Evolutionary conservation across 371 early-diverging fungal genomes (phyloP).

Genomic region (Sporodiniella umbellata): DNA sequence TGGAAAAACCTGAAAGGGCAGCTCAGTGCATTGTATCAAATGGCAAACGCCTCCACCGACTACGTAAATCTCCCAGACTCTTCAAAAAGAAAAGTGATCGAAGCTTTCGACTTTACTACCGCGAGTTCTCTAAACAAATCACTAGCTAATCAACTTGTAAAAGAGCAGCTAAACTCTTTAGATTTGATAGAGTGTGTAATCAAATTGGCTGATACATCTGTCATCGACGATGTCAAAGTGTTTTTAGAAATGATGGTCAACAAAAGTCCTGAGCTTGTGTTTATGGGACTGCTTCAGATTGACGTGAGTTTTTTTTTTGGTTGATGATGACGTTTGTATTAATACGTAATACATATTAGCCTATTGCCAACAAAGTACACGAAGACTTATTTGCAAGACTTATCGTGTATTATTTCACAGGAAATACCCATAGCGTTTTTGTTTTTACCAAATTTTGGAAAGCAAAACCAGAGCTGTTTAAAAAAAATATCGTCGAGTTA

Average conservation of each 20-base stretch:
- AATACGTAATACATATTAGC: conserved; percentile 20
- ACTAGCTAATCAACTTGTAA: conserved; percentile 49
- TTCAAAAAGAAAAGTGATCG: conserved; percentile 49
- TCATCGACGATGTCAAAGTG: conserved; percentile 61
- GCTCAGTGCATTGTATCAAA: conserved; percentile 66
- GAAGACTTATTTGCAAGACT: conserved; percentile 68
- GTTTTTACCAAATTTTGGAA: conserved; percentile 80
- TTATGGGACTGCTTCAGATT: conserved; percentile 75
- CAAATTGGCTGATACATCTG: conserved; percentile 58
- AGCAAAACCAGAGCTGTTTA: conserved; percentile 56
- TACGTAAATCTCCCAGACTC: conserved; percentile 48
- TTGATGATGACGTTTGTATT: background rate
- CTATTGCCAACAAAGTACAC: conserved; percentile 59
- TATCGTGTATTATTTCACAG: conserved; percentile 64
- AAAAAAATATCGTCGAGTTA: conserved; percentile 68
- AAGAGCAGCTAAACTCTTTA: conserved; percentile 71
- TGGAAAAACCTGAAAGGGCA: conserved; percentile 78
- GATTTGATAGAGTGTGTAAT: conserved; percentile 74
- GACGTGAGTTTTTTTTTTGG: conserved; percentile 25
- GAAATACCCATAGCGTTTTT: conserved; percentile 64
- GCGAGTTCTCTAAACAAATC: conserved; percentile 45
- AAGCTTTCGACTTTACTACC: conserved; percentile 50
- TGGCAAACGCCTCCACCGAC: conserved; percentile 56
- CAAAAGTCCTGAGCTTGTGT: conserved; percentile 72
- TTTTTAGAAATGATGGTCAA: conserved; percentile 66